Evolutionary conservation across 2,329 filamentous ascomycete species (phyloP), one percentile per base, ranked within the genome.

Genomic region (Fusarium stilboides): DNA sequence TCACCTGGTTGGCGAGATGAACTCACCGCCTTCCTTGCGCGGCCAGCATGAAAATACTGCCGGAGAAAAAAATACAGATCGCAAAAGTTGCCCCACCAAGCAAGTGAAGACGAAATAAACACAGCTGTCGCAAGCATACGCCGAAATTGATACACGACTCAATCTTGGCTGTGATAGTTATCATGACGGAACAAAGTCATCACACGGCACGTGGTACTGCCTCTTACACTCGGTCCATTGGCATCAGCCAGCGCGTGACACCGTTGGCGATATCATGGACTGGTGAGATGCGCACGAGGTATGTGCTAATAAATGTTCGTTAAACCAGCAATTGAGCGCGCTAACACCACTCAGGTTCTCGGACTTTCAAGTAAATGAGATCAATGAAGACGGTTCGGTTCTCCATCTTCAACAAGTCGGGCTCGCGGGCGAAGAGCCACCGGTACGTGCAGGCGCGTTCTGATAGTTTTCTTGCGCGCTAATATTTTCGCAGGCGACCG

Each of bases 281-380:
- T 8, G 81, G 81, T 57, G 80, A 81, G 52, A 74, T 81, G 75
- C 78, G 80, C 57, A 77, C 80, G 7, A 75, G 80, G 80, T 81
- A 68, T 60, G 75, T 59, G 51, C 39, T 36, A 22, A 19, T 49
- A 36, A 31, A 52, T 46, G 19, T 49, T 10, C 10, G 10, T 31
- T 5, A 40, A 17, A 26, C 10, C 26, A 31, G 24, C 19, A 28
- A 57, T 71, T 58, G 33, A 15, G 10, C 50, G 19, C 33, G 13
- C 72, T 76, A 37, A 76, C 50, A 14, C 8, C 8, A 9, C 17
- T 9, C 50, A 89, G 93, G 70, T 98, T 94, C 79, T 95, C 94
- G 6, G 94, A 98, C 78, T 98, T 98, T 74, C 84, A 96, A 72
- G 94, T 98, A 73, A 94, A 97, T 76, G 94, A 98, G 79, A 95